These are phyloP conservation scores for Plasmodium blacklocki DNA, from an alignment of 169 alveolate genomes.

Conservation along the genomic window DNA sequence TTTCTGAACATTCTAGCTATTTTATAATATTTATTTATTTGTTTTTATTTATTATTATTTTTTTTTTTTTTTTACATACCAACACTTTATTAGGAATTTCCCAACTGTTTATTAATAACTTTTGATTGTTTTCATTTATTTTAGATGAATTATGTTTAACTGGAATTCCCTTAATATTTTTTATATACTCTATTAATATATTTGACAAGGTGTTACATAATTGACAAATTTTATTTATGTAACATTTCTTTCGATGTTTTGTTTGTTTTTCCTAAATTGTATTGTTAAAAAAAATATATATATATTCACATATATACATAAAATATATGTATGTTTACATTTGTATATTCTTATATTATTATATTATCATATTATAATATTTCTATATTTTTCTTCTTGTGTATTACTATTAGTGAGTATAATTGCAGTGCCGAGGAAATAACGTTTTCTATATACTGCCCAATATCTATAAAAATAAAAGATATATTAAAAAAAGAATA, in stretches of 20 bases:
- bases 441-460: conserved; percentile 27
- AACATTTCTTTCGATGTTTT: conserved; percentile 11
- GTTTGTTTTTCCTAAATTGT: conserved; percentile 21
- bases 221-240: conserved; percentile 31
- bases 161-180: background rate
- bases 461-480: conserved; percentile 24
- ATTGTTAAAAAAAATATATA: too few relatives aligned
- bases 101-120: too few relatives aligned
- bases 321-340: background rate
- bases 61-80: too few relatives aligned
- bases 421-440: conserved; percentile 25
- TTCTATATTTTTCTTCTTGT: conserved; percentile 3
- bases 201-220: conserved; percentile 20
- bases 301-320: too few relatives aligned
- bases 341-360: background rate
- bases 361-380: background rate
- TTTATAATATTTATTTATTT: too few relatives aligned
- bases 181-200: conserved; percentile 22
- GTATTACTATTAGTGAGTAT: conserved; percentile 30
- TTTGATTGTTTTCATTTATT: too few relatives aligned
- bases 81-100: too few relatives aligned
- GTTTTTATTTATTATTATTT: too few relatives aligned
- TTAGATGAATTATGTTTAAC: too few relatives aligned
- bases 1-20: too few relatives aligned
- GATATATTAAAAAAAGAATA: background rate